A percentile compares a stretch with the other conserved stretches of the same genome.
These are phyloP conservation scores for Leptographium flavum DNA, from an alignment of 2,329 filamentous ascomycete species.

Conservation along the genomic window DNA sequence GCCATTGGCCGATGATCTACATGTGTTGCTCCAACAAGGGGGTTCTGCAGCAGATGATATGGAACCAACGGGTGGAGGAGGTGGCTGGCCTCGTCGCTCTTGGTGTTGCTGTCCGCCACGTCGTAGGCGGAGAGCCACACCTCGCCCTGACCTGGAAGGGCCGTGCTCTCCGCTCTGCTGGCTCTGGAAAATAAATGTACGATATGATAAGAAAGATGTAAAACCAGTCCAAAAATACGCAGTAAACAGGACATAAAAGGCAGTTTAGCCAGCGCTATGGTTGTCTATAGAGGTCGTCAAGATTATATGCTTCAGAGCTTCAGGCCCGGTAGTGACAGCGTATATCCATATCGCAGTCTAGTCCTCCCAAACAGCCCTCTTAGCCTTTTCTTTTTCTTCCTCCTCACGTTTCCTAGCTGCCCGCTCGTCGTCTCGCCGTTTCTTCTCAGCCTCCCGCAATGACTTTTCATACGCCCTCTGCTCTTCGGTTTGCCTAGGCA, in stretches of 20 bases:
- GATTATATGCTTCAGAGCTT: too few species aligned
- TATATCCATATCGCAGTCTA: slow-evolving; percentile 15
- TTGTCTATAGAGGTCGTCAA: too few species aligned
- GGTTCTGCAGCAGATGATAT: slow-evolving; percentile 51
- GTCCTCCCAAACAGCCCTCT: slow-evolving; percentile 76
- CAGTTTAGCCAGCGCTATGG: not conserved
- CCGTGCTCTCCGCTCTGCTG: slow-evolving; percentile 16
- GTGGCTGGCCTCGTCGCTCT: slow-evolving; percentile 50
- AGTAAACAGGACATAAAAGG: too few species aligned
- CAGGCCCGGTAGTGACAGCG: too few species aligned
- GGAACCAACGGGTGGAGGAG: slow-evolving; percentile 52
- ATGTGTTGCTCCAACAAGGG: slow-evolving; percentile 47
- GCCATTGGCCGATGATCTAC: slow-evolving; percentile 58
- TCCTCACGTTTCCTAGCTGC: slow-evolving; percentile 45
- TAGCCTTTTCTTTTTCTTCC: slow-evolving; percentile 60
- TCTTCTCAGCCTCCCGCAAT: slow-evolving; percentile 72
- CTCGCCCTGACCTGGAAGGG: slow-evolving; percentile 39
- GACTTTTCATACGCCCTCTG: slow-evolving; percentile 75
- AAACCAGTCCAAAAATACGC: too few species aligned
- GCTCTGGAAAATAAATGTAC: too few species aligned
- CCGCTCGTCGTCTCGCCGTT: slow-evolving; percentile 57
- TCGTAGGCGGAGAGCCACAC: slow-evolving; percentile 19
- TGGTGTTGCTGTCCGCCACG: slow-evolving; percentile 25
- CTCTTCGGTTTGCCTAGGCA: slow-evolving; percentile 73
- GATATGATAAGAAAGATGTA: too few species aligned